Base-by-base conservation (phyloP, 768 basidiomycete genomes). In the Rickenella mellea region DNA sequence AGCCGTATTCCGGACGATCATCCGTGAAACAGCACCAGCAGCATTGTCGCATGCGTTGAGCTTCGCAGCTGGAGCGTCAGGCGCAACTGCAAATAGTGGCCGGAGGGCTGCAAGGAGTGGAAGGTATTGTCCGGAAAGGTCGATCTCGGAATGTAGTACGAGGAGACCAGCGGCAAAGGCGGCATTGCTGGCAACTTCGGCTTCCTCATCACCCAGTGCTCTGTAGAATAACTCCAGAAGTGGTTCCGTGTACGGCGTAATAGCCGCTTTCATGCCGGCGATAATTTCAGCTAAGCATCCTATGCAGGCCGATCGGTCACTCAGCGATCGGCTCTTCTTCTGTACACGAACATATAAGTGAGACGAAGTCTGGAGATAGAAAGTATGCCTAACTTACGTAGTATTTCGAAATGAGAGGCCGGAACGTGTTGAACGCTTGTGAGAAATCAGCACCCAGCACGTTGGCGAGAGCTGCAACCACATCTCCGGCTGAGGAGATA, bases 281-380 rank as follows among this genome's bases (percentile, higher is more conserved):
- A 94, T 93, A 49, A 97, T 88, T 66, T 99, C 96, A 27, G 93
- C 93, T 27, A 99, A 70, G 48, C 85, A 86, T 4, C 96, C 96
- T 48, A 97, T 85, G 20, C 92, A 80, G 36, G 92, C 82, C 8
- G 94, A 94, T 28, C 87, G 83, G 60, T 99, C 96, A 48, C 85
- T 88, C 44, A 85, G 70, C 3, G 91, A 88, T 43, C 91, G 80
- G 55, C 72, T 83, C 63, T 83, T 81, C 67, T 83, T 85, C 89
- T 92, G 56, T 15, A 36, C 7, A 25, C 22, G 26, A 9, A 24
- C 17, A 9, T 11, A 22, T 40, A 21, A n/a, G 27, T 40, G 20
- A 40, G 37, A 14, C 17, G 12, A 17, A 5, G 2, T 17, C 4
- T 22, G 4, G 11, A 9, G 42, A 41, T 11, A 6, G 17, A 17